These are phyloP conservation scores for Hymenoscyphus scutula DNA, from an alignment of 2,329 filamentous ascomycete species.

Conservation along the genomic window DNA sequence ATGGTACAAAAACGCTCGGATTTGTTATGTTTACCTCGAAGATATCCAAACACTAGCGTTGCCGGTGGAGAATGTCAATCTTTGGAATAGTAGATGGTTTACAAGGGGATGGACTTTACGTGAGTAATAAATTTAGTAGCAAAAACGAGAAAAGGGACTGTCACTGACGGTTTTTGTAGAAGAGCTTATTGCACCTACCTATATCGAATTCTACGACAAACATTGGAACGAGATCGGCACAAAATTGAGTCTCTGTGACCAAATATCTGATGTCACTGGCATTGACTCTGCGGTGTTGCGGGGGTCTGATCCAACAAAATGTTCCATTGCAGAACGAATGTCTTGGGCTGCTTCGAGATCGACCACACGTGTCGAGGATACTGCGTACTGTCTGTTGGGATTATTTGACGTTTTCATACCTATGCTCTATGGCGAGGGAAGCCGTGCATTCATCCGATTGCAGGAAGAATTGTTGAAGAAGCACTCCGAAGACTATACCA, in stretches of 20 bases:
- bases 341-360: conserved; percentile 1
- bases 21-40: conserved; percentile 12
- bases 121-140: too few species aligned
- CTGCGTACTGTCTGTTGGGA: conserved; percentile 6
- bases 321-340: not conserved
- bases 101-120: not conserved
- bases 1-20: conserved; percentile 9
- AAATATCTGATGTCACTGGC: not conserved
- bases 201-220: conserved; percentile 12
- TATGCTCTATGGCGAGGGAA: conserved; percentile 9
- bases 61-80: not conserved
- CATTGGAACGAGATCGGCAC: conserved; percentile 11
- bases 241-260: conserved; percentile 3
- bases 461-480: conserved; percentile 2
- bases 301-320: not conserved
- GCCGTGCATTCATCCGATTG: not conserved
- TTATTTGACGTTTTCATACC: conserved; percentile 8
- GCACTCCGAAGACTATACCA: conserved; percentile 9
- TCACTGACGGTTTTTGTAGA: not conserved
- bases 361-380: conserved; percentile 5
- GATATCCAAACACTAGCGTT: not conserved
- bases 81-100: not conserved
- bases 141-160: too few species aligned
- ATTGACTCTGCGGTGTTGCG: not conserved
- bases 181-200: conserved; percentile 18